Conservation (phyloP, 441 rosid genomes). For the Populus hybrid region DNA sequence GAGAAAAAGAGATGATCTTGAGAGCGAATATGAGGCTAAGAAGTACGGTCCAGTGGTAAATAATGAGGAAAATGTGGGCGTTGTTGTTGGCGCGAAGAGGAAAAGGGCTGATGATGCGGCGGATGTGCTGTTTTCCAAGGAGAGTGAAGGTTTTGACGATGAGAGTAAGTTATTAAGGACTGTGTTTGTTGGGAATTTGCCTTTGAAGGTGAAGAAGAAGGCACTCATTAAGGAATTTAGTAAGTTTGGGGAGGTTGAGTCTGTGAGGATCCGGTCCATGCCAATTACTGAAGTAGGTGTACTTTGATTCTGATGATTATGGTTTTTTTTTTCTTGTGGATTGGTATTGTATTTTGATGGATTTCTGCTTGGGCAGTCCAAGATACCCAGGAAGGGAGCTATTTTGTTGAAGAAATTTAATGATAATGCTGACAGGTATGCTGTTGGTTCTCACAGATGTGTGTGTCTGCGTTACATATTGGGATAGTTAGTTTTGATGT, state of each 20-base stretch:
- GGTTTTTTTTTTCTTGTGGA: neutral
- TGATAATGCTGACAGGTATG: conserved; percentile 76
- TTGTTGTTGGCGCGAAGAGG: conserved; percentile 77
- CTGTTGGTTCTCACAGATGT: neutral
- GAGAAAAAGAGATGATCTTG: conserved; percentile 80
- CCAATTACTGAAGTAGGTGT: conserved; percentile 77
- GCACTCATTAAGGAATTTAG: conserved; percentile 63
- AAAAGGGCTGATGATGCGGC: conserved; percentile 58
- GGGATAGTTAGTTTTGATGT: neutral
- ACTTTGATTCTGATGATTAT: neutral
- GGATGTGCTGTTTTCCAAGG: conserved; percentile 43
- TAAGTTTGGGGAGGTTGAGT: conserved; percentile 78
- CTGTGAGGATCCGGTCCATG: conserved; percentile 87
- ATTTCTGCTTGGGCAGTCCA: conserved; percentile 47
- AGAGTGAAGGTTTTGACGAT: conserved; percentile 82
- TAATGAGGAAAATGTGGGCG: conserved; percentile 18
- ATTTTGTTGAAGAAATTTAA: conserved; percentile 65
- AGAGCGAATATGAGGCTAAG: conserved; percentile 64
- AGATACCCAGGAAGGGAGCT: conserved; percentile 83
- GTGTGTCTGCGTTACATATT: too few relatives aligned
- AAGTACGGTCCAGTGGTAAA: conserved; percentile 48
- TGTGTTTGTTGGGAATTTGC: conserved; percentile 89
- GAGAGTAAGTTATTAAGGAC: conserved; percentile 85
- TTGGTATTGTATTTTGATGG: neutral
- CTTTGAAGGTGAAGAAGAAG: conserved; percentile 79